Percentiles rank a stretch among this genome's conserved stretches.
phyloP scores from a whole-genome alignment of 345 rosid species.

The Lenwebbia sp. region DNA sequence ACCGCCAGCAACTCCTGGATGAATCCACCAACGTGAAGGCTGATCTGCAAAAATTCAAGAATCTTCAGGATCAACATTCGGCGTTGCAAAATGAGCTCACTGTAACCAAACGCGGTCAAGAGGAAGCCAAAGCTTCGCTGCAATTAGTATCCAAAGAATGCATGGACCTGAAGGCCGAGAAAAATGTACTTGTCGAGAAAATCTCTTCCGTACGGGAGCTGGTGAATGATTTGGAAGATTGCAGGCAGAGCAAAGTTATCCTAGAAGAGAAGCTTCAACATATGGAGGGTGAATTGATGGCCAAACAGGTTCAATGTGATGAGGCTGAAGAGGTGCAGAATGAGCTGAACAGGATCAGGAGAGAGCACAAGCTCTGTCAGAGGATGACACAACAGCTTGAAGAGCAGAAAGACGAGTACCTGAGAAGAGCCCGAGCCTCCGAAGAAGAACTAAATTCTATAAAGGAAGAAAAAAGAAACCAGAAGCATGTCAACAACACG shows the following conservation, averaged over 20 bases:
- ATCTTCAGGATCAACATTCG: constrained; percentile 17
- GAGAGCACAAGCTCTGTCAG: constrained; percentile 27
- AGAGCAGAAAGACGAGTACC: constrained; percentile 23
- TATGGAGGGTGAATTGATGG: constrained; percentile 15
- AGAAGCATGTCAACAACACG: background rate
- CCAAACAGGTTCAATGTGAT: constrained; percentile 11
- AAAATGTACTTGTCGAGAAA: constrained; percentile 11
- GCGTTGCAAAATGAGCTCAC: constrained; percentile 20
- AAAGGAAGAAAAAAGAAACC: constrained; percentile 21
- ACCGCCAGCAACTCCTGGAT: constrained; percentile 27
- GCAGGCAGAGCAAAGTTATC: constrained; percentile 8
- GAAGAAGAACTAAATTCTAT: constrained; percentile 25
- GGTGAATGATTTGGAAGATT: constrained; percentile 26
- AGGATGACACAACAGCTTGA: constrained; percentile 27
- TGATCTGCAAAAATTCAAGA: constrained; percentile 18
- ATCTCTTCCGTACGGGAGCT: constrained; percentile 18
- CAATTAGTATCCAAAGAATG: constrained; percentile 14
- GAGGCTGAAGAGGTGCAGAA: constrained; percentile 22
- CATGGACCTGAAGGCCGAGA: constrained; percentile 25
- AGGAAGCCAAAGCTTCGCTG: constrained; percentile 20
- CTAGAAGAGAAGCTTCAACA: constrained; percentile 28
- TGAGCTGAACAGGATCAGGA: constrained; percentile 24
- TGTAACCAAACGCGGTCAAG: constrained; percentile 16
- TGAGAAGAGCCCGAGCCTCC: constrained; percentile 16
- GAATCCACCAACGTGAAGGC: constrained; percentile 20